Evolutionary conservation across 768 basidiomycete genomes (phyloP), one percentile per base, ranked within the genome.

Genomic region (Russula foetens): DNA sequence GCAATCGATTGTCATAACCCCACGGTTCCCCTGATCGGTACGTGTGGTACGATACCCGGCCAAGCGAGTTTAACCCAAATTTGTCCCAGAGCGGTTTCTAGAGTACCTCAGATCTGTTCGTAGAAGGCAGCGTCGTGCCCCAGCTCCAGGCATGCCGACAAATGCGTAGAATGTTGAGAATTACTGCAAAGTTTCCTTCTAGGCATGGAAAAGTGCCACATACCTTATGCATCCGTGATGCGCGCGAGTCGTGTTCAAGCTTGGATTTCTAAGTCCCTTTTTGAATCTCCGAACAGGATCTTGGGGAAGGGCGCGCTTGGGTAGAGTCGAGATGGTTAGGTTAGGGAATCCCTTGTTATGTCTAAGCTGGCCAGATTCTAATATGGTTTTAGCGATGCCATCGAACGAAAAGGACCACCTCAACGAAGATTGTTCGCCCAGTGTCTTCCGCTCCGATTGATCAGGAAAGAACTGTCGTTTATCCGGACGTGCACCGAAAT

Each of bases 211-310:
- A 45, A 28, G 28, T n/a, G n/a, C 31, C 17, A 31, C 58, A 33
- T 21, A 35, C 31, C 19, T 2, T 55, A 62, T 15, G 9, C 11
- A 14, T 28, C 53, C 41, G 19, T 65, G 73, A 72, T 44, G 62
- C 53, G 43, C 5, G 14, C 65, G 73, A 21, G 63, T 60, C 31
- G 44, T 59, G 8, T 49, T 64, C 5, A 69, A 64, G 52, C 75
- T 76, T 62, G 59, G 63, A 14, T 67, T 76, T 38, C 68, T 71
- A 7, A 76, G 75, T 67, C 47, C 26, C 50, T 58, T 41, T 15
- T 43, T n/a, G 49, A 46, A 26, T 35, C 35, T 35, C 35, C 2
- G 35, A 35, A 35, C 35, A 54, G 24, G 44, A 46, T 24, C 29
- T 46, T 17, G 38, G 43, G 17, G 44, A 46, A 15, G 44, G 17